Base-by-base conservation (phyloP, 2,329 filamentous ascomycete species). In the Pyrenophora seminiperda region DNA sequence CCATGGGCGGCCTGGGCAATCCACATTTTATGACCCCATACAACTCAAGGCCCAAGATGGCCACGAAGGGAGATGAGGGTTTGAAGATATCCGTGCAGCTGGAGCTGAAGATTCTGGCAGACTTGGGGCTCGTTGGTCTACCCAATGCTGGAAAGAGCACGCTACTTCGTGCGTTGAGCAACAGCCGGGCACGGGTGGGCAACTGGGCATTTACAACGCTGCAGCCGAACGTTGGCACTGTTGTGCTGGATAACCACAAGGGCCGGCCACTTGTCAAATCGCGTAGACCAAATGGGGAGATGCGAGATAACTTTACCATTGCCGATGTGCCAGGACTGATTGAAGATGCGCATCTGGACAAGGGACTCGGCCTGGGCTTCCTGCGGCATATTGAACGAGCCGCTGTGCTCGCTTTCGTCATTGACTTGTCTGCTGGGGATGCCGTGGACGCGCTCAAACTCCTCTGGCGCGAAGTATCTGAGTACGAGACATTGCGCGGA, bases 121-220 rank as follows among this genome's bases (percentile, higher is more conserved):
- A 99, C 73, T 88, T 99, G 6, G 94, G 94, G 0, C 81, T 99
- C 2, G 94, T 99, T 13, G 94, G 94, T 1, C 83, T 97, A 13
- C 94, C 94, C 1, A 99, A 99, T 71, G 94, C 93, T 4, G 94
- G 94, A 7, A 99, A 99, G 75, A 95, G 90, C 69, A 97, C 94
- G 0, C 81, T 99, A 1, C 81, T 97, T 13, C 86, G 94, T 14
- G 87, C 92, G 3, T 77, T 99, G 63, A 96, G 87, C 63, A 92
- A 92, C 71, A 95, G 90, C 70, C 87, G 91, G 52, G 90, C 94
- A 1, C 84, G 94, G 31, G 86, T 99, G 4, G 94, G 94, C 32
- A 87, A 89, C 70, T 99, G 94, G 94, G 93, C 91, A 7, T 99
- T 99, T 72, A 99, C 94, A 3, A 99, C 94, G 0, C 80, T 99